Evolutionary conservation across 164 flowering plant species (phyloP), one percentile per base, ranked within the genome.

Genomic region (Piper betle): DNA sequence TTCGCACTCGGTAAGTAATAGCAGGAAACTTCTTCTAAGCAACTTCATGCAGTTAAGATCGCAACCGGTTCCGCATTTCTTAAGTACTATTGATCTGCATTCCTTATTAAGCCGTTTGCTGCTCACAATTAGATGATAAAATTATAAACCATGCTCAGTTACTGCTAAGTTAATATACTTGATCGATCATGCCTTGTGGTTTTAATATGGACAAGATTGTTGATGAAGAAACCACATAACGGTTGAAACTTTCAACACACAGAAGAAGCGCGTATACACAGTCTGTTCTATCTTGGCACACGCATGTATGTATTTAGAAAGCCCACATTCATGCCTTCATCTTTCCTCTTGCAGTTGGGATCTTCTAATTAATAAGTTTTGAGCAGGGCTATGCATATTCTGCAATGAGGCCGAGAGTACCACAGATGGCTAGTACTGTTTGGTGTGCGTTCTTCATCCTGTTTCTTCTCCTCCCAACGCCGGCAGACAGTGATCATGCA

Each of bases 381-480:
- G n/a, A n/a, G n/a, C n/a, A n/a, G n/a, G n/a, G n/a, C n/a, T 41
- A 6, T 58, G 10, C 59, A 69, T 1, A 18, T 41, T 43, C 50
- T 43, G 8, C 50, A 43, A 15, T 43, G 50, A 43, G 50, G 50
- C 50, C 50, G n/a, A n/a, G n/a, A n/a, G n/a, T n/a, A 43, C 12
- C 8, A 43, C 50, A 43, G 50, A 7, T 43, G 50, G 8, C 12
- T 43, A 15, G 8, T 43, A n/a, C n/a, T n/a, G n/a, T n/a, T n/a
- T n/a, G n/a, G n/a, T 15, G 50, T 6, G 50, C 12, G 50, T 7
- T 68, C 70, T 53, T 68, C 68, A 8, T 40, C 60, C 6, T 58
- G 68, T 43, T 43, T 43, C 50, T 43, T 43, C 50, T 43, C 6
- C 50, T 43, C 50, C 50, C 50, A 43, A 10, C 50, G 1, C 2